These are phyloP conservation scores for Colletotrichum lupini DNA, from an alignment of 2,329 filamentous ascomycete genomes.

Conservation along the genomic window DNA sequence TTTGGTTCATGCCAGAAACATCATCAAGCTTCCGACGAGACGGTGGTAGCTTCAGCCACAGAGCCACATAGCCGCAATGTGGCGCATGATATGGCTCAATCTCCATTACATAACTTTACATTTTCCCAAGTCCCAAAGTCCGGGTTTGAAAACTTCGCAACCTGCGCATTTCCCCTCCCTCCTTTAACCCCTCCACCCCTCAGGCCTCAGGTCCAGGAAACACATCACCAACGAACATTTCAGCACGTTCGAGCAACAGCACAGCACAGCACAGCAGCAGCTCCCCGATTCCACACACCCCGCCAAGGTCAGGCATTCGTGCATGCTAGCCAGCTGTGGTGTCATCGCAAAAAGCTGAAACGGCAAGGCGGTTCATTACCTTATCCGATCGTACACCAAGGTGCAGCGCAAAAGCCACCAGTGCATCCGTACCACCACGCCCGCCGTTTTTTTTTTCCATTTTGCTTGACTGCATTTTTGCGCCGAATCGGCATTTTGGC, in stretches of 20 bases:
- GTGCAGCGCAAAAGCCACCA: constrained; percentile 23
- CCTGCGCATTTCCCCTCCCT: constrained; percentile 43
- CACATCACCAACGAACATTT: constrained; percentile 41
- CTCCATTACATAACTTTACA: background rate
- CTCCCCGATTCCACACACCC: constrained; percentile 5
- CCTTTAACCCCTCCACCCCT: constrained; percentile 39
- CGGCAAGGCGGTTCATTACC: constrained; percentile 1
- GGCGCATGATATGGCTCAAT: background rate
- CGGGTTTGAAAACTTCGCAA: constrained; percentile 40
- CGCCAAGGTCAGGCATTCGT: constrained; percentile 35
- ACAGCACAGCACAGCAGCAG: constrained; percentile 20
- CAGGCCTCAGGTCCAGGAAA: constrained; percentile 39
- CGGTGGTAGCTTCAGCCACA: no score
- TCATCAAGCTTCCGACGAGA: no score
- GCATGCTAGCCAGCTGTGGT: constrained; percentile 33
- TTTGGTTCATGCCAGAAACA: no score
- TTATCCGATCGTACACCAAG: constrained; percentile 12
- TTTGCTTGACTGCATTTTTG: background rate
- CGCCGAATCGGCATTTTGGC: background rate
- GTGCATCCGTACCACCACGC: background rate
- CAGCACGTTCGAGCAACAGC: constrained; percentile 38
- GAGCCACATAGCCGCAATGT: constrained; percentile 7
- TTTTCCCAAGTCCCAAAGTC: background rate
- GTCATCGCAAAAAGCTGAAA: constrained; percentile 34
- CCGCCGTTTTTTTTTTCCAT: background rate